Evolutionary conservation across 1,284 basidiomycete genomes (phyloP).

Genomic region (Pterulicium gracile): DNA sequence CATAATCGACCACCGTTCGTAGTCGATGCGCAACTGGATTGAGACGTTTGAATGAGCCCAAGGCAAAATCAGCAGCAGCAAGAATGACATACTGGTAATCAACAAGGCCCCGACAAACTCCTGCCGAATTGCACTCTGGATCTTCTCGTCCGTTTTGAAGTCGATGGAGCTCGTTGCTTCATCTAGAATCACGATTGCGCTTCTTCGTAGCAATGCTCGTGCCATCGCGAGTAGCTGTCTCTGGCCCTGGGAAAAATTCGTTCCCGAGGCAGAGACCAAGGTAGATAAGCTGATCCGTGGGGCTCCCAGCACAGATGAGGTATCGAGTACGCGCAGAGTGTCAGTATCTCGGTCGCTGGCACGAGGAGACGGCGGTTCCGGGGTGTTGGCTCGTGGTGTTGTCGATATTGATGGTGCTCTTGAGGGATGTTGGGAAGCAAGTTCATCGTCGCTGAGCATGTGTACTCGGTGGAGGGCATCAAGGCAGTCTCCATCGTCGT

Average conservation of each 20-base stretch:
- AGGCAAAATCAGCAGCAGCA: neutral
- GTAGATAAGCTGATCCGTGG: neutral
- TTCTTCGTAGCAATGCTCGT: constrained; percentile 62
- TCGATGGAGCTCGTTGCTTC: constrained; percentile 78
- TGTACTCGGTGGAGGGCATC: constrained; percentile 43
- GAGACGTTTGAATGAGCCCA: neutral
- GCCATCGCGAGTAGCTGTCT: constrained; percentile 72
- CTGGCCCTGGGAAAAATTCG: constrained; percentile 7
- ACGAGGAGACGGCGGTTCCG: constrained; percentile 61
- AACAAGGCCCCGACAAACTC: constrained; percentile 67
- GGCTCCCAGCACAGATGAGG: neutral
- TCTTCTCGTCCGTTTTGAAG: constrained; percentile 62
- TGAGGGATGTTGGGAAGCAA: constrained; percentile 33
- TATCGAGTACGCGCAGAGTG: neutral
- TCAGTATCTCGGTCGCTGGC: constrained; percentile 59
- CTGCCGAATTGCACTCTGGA: constrained; percentile 72
- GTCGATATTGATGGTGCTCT: constrained; percentile 28
- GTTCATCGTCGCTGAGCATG: neutral
- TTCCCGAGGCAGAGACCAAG: constrained; percentile 1
- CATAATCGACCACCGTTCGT: constrained; percentile 71
- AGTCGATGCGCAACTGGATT: constrained; percentile 61
- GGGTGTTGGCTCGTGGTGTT: constrained; percentile 21
- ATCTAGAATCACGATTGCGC: constrained; percentile 79
- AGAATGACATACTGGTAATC: constrained; percentile 34
- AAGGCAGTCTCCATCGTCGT: constrained; percentile 52